A percentile compares a stretch with the other conserved stretches of the same genome.
Conservation (phyloP, 768 basidiomycete genomes). For the Mycena indigotica region DNA sequence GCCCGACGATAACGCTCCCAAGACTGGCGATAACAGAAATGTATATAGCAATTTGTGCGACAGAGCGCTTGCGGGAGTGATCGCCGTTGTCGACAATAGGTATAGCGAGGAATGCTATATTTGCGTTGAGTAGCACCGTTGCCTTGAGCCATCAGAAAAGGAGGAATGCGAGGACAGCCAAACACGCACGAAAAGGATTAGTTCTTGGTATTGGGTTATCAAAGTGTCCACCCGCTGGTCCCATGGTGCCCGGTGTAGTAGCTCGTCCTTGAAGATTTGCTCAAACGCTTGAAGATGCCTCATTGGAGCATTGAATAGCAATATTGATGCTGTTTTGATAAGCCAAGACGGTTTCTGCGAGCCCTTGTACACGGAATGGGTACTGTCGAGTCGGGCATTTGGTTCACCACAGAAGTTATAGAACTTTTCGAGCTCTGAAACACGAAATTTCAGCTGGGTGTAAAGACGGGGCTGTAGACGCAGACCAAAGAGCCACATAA, state of each 20-base stretch:
- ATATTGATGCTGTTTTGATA: slow-evolving; percentile 5
- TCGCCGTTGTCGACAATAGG: slow-evolving; percentile 30
- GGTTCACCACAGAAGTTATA: slow-evolving; percentile 16
- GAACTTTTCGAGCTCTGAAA: slow-evolving; percentile 6
- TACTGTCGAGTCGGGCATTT: slow-evolving; percentile 8
- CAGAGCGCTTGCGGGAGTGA: background rate
- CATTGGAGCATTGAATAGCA: slow-evolving; percentile 13
- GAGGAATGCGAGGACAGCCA: slow-evolving; percentile 18
- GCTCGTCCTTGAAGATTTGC: slow-evolving; percentile 39
- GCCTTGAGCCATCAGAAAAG: slow-evolving; percentile 15
- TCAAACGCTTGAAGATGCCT: slow-evolving; percentile 27
- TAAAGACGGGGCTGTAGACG: background rate
- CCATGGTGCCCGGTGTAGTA: slow-evolving; percentile 37
- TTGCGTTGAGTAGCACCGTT: slow-evolving; percentile 44
- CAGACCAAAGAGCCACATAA: slow-evolving; percentile 13
- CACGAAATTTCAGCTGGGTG: background rate
- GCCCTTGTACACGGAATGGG: slow-evolving; percentile 3
- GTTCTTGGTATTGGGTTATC: slow-evolving; percentile 36
- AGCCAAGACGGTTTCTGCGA: slow-evolving; percentile 1
- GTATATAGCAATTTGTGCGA: slow-evolving; percentile 8
- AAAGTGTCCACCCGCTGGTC: slow-evolving; percentile 33
- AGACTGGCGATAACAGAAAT: slow-evolving; percentile 10
- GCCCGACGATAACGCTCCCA: slow-evolving; percentile 8
- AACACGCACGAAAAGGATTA: slow-evolving; percentile 42
- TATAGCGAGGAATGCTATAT: slow-evolving; percentile 48